phyloP scores from a whole-genome alignment of 73 alveolate species.

The Effrenium voratum region DNA sequence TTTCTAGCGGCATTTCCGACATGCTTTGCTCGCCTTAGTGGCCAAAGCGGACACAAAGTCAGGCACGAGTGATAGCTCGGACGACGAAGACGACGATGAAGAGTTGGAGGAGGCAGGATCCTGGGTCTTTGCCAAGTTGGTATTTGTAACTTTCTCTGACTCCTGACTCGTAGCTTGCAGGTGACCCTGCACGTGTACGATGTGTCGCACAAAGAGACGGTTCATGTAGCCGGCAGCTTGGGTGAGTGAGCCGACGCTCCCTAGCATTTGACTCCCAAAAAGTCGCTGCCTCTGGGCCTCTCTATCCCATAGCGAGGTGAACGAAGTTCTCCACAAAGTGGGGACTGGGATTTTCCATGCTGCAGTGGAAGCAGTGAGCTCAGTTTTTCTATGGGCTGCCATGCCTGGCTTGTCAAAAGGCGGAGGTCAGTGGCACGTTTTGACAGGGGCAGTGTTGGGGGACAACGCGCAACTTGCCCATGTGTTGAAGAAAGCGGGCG shows the following conservation, averaged over 20 bases:
- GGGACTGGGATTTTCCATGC: conserved; percentile 86
- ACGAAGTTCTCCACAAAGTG: conserved; percentile 35
- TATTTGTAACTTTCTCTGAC: not conserved
- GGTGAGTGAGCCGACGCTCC: not conserved
- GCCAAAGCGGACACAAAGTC: not conserved
- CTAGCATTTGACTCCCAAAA: too few relatives aligned
- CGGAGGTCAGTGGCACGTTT: too few relatives aligned
- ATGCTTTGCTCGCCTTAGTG: not conserved
- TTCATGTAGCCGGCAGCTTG: not conserved
- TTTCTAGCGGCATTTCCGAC: not conserved
- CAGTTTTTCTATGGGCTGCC: too few relatives aligned
- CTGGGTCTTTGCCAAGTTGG: not conserved
- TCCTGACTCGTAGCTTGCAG: not conserved
- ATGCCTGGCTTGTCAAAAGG: too few relatives aligned
- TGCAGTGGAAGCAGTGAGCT: conserved; percentile 36
- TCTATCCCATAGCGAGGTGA: conserved; percentile 25
- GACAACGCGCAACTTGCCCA: too few relatives aligned
- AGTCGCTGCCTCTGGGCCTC: too few relatives aligned
- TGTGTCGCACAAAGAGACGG: conserved; percentile 42
- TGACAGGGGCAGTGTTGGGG: too few relatives aligned
- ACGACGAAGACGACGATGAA: conserved; percentile 4
- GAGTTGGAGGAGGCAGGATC: not conserved
- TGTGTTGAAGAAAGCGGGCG: too few relatives aligned
- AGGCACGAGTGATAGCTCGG: not conserved
- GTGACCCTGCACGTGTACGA: conserved; percentile 66